These are phyloP conservation scores for Guadua angustifolia DNA, from an alignment of 176 grass and related monocot species.

Conservation along the genomic window DNA sequence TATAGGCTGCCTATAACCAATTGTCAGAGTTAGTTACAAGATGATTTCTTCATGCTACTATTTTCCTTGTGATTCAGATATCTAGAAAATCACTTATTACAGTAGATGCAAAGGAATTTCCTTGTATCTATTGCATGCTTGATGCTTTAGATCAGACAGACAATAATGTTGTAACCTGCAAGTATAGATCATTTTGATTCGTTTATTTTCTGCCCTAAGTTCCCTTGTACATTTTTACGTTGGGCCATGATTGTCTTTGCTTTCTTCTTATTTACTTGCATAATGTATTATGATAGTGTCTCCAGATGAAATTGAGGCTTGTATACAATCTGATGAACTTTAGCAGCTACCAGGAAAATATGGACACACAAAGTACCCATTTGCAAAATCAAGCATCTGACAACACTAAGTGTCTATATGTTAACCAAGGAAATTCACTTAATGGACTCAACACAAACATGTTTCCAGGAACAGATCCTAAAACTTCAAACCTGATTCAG, in stretches of 20 bases:
- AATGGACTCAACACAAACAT: neutral
- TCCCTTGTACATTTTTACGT: neutral
- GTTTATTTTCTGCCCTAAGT: neutral
- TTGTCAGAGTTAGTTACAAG: neutral
- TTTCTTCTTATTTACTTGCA: neutral
- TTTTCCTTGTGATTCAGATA: neutral
- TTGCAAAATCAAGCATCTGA: conserved; percentile 46
- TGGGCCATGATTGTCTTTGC: neutral
- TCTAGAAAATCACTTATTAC: neutral
- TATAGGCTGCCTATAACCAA: neutral
- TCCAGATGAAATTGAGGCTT: neutral
- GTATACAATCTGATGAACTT: neutral
- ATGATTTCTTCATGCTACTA: neutral
- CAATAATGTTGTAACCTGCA: neutral
- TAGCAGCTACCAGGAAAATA: conserved; percentile 47
- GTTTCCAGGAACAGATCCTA: conserved; percentile 36
- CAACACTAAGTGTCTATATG: conserved; percentile 28
- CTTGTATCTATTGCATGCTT: no score
- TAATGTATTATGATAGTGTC: conserved; percentile 5
- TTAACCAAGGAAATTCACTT: neutral
- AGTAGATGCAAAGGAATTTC: neutral
- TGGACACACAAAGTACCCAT: conserved; percentile 17
- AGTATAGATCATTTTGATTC: neutral
- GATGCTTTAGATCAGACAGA: neutral
- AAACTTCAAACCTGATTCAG: conserved; percentile 26